Conservation (phyloP, 345 rosid genomes). For the Diplotaxis tenuifolia region DNA sequence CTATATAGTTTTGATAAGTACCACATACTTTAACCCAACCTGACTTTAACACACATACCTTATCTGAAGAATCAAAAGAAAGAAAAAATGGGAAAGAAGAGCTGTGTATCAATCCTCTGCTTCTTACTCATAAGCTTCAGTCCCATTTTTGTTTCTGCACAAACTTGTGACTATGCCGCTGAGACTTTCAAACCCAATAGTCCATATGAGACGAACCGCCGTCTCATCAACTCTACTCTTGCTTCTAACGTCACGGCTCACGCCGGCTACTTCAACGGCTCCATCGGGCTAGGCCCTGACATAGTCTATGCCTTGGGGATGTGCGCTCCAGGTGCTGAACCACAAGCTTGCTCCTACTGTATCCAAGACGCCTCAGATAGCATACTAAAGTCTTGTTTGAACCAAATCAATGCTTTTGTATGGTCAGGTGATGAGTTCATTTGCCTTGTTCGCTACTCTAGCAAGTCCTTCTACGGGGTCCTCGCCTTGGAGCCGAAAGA, state of each 20-base stretch:
- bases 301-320: conserved; percentile 12
- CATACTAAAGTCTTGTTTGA: conserved; percentile 21
- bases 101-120: conserved; percentile 16
- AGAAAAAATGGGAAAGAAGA: conserved; percentile 7
- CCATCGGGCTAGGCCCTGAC: background rate
- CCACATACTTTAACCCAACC: no score
- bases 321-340: conserved; percentile 11
- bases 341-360: conserved; percentile 27
- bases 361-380: conserved; percentile 5
- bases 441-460: conserved; percentile 50
- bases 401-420: conserved; percentile 34
- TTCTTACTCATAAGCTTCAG: conserved; percentile 10
- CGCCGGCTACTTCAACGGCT: conserved; percentile 12
- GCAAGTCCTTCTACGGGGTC: conserved; percentile 12
- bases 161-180: background rate
- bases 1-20: background rate
- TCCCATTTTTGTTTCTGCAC: conserved; percentile 12
- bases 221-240: conserved; percentile 13
- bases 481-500: background rate
- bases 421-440: conserved; percentile 26
- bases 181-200: conserved; percentile 29
- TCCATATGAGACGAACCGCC: conserved; percentile 31
- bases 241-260: conserved; percentile 18
- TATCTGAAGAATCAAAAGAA: background rate
- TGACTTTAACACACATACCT: background rate